phyloP scores from a whole-genome alignment of 805 yeast species.

The Candida peoriensis region DNA sequence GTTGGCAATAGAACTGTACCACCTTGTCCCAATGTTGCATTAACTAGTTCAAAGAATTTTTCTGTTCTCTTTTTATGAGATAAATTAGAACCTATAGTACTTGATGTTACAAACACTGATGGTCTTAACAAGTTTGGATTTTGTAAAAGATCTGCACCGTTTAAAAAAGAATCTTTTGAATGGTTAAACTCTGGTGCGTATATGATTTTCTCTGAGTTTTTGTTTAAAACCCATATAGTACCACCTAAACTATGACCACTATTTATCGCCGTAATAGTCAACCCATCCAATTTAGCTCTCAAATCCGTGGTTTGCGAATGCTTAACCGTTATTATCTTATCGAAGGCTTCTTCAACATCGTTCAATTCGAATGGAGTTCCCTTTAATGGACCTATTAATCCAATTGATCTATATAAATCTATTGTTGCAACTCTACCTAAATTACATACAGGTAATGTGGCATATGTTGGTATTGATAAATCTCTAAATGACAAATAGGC shows the following conservation, averaged over 20 bases:
- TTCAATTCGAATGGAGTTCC: conserved; percentile 54
- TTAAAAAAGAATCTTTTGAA: conserved; percentile 78
- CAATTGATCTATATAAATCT: conserved; percentile 71
- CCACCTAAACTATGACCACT: conserved; percentile 96
- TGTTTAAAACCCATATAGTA: conserved; percentile 74
- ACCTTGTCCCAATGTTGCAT: conserved; percentile 63
- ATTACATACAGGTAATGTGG: conserved; percentile 87
- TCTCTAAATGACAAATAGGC: conserved; percentile 58
- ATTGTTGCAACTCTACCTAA: conserved; percentile 80
- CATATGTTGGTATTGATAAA: conserved; percentile 68
- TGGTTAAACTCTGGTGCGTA: conserved; percentile 96
- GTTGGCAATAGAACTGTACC: conserved; percentile 85
- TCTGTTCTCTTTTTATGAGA: conserved; percentile 62
- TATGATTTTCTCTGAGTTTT: conserved; percentile 72
- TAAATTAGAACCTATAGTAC: conserved; percentile 59
- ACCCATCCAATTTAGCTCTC: conserved; percentile 53
- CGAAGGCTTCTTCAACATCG: conserved; percentile 80
- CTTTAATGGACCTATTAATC: conserved; percentile 68
- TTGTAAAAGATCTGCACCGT: conserved; percentile 60
- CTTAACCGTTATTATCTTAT: conserved; percentile 62
- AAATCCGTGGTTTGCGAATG: conserved; percentile 71
- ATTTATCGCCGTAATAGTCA: conserved; percentile 73
- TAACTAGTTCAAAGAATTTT: conserved; percentile 55
- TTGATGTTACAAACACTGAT: conserved; percentile 72
- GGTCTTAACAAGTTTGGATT: conserved; percentile 70